Evolutionary conservation across 2,329 filamentous ascomycete genomes (phyloP).

Genomic region (Verruconis gallopava): DNA sequence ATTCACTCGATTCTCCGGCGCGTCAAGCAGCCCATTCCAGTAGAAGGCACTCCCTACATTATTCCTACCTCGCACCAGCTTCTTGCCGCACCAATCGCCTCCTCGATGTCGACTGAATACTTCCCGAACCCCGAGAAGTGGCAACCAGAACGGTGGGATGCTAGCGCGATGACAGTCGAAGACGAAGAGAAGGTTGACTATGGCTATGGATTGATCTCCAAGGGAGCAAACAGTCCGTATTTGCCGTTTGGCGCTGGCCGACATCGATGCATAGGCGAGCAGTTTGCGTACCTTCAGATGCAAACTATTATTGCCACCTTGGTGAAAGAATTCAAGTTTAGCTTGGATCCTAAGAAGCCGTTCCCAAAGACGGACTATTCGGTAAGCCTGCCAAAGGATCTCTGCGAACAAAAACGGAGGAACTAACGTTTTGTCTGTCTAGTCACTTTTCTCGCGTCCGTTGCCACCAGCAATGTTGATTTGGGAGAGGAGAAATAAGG

Average conservation of each 20-base stretch:
- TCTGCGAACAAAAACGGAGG: background rate
- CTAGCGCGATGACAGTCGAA: conserved; percentile 37
- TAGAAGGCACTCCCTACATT: conserved; percentile 70
- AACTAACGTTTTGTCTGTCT: background rate
- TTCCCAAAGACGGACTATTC: conserved; percentile 58
- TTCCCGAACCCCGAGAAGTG: conserved; percentile 75
- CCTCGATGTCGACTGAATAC: conserved; percentile 55
- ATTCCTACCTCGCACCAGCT: conserved; percentile 72
- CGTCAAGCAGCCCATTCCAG: conserved; percentile 75
- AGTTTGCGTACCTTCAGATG: conserved; percentile 88
- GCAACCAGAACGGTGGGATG: conserved; percentile 85
- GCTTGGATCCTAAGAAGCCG: conserved; percentile 58
- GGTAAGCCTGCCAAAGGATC: conserved; percentile 24
- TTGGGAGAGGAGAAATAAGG: conserved; percentile 55
- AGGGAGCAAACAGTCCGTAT: conserved; percentile 80
- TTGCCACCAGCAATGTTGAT: conserved; percentile 42
- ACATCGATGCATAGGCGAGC: conserved; percentile 91
- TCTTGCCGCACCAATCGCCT: conserved; percentile 74
- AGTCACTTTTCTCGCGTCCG: conserved; percentile 37
- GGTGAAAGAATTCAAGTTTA: conserved; percentile 68
- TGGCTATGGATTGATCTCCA: conserved; percentile 84
- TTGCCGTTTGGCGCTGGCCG: conserved; percentile 87
- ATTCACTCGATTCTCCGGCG: conserved; percentile 93
- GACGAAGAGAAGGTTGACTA: conserved; percentile 69
- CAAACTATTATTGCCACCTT: conserved; percentile 70